These are phyloP conservation scores for Closterium sp. DNA, from an alignment of 139 green algal species.

Conservation along the genomic window DNA sequence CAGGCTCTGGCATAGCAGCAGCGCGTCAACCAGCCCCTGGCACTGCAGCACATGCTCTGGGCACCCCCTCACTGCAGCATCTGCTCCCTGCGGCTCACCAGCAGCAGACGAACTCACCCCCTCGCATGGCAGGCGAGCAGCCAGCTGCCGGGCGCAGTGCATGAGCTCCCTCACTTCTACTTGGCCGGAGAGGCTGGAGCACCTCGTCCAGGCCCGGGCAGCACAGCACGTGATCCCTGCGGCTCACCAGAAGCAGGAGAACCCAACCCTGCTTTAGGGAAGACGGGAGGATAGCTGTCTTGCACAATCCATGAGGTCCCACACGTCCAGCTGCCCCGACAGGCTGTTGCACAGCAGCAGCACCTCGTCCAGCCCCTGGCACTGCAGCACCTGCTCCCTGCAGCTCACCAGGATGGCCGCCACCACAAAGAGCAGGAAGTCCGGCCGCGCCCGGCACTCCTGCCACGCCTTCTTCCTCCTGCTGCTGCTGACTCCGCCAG, in stretches of 20 bases:
- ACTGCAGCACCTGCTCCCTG: conserved; percentile 14
- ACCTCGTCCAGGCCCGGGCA: conserved; percentile 34
- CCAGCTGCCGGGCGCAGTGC: conserved; percentile 7
- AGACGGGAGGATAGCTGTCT: not conserved
- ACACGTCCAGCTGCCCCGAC: conserved; percentile 31
- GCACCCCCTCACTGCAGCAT: not conserved
- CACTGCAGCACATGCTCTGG: not conserved
- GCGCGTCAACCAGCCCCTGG: conserved; percentile 19
- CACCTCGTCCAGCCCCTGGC: conserved; percentile 31
- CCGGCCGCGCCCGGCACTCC: not conserved
- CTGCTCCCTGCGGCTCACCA: not conserved
- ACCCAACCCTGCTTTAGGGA: not conserved
- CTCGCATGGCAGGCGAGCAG: too few species aligned
- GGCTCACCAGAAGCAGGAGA: not conserved
- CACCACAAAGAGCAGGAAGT: conserved; percentile 27
- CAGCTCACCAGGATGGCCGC: conserved; percentile 1
- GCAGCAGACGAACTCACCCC: not conserved
- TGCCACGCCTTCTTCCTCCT: not conserved
- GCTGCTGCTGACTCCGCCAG: not conserved
- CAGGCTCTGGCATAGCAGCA: too few species aligned
- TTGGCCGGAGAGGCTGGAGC: conserved; percentile 2
- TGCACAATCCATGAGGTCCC: conserved; percentile 9
- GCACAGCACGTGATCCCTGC: not conserved
- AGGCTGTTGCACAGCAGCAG: conserved; percentile 33
- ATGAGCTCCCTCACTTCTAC: conserved; percentile 27